phyloP scores from a whole-genome alignment of 768 basidiomycete species.

The Gloeopeniophorella convolvens region DNA sequence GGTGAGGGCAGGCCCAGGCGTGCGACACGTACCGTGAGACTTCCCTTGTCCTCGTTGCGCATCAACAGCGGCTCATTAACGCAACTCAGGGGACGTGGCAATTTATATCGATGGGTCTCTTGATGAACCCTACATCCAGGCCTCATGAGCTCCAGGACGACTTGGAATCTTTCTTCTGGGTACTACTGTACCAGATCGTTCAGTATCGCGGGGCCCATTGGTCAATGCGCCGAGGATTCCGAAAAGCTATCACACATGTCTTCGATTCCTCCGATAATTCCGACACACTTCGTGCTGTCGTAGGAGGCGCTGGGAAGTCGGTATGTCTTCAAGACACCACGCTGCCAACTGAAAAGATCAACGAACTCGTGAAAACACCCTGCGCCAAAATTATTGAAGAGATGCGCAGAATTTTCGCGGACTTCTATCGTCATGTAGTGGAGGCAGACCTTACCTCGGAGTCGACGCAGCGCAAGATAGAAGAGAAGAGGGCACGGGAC shows the following conservation, averaged over 20 bases:
- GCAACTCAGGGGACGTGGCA: slow-evolving; percentile 21
- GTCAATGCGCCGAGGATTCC: not conserved
- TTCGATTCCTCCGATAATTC: not conserved
- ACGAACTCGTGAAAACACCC: not conserved
- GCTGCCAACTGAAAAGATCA: no score
- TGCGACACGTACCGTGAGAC: not conserved
- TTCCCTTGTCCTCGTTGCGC: not conserved
- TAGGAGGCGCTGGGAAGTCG: no score
- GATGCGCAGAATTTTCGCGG: not conserved
- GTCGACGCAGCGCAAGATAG: no score
- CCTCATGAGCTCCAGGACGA: slow-evolving; percentile 14
- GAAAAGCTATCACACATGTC: not conserved
- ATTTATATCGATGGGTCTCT: slow-evolving; percentile 10
- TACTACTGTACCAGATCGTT: not conserved
- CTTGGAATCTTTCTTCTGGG: slow-evolving; percentile 19
- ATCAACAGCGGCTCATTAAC: not conserved
- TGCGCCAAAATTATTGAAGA: not conserved
- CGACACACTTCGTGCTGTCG: no score
- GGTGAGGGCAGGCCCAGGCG: not conserved
- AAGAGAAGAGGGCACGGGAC: no score
- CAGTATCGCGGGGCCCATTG: not conserved
- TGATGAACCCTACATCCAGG: not conserved
- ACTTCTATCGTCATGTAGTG: no score
- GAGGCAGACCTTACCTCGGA: no score
- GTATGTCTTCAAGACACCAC: no score